Base-by-base conservation (phyloP, 768 basidiomycete species). In the Suillus occidentalis region DNA sequence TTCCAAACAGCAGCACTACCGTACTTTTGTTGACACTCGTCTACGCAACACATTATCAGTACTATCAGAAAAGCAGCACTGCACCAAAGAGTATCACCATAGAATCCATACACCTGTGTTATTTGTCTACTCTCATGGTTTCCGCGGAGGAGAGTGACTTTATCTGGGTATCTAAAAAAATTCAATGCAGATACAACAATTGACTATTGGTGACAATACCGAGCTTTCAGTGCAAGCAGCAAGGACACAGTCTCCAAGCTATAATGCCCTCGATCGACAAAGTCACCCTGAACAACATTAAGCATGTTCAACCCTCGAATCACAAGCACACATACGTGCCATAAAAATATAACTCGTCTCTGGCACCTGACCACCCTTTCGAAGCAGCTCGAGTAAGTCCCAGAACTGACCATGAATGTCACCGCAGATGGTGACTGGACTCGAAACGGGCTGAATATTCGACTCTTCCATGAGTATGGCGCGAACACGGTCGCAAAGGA, bases 391-490 rank as follows among this genome's bases (percentile, higher is more conserved):
- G 40, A 97, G 83, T 56, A 99, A 81, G 73, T 99, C 97, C 90
- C 95, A 99, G 78, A 97, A 97, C 75, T 99, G 97, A 31, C 96
- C 96, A 71, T 99, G 96, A 60, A 99, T 97, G 74, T 98, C 96
- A 37, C 96, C 96, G 72, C 92, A 94, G 68, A 94, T 91, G 37
- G 97, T 98, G 43, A 98, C 97, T 1, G 97, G 97, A 68, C 87
- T 92, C 40, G 92, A 92, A 61, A 99, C 94, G 39, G 96, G 96
- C 73, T 98, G 95, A 63, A 99, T 96, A 75, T 99, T 99, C 63
- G 91, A 95, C 76, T 99, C 97, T 76, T 99, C 97, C 75, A 98
- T 89, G 43, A 97, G 85, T 57, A 96, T 89, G 57, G 89, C 85
- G 60, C 94, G 88, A 25, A 98, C 95, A 66, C 89, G 87, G 64